Conservation (phyloP, 169 alveolate genomes). For the Plasmodium relictum region DNA sequence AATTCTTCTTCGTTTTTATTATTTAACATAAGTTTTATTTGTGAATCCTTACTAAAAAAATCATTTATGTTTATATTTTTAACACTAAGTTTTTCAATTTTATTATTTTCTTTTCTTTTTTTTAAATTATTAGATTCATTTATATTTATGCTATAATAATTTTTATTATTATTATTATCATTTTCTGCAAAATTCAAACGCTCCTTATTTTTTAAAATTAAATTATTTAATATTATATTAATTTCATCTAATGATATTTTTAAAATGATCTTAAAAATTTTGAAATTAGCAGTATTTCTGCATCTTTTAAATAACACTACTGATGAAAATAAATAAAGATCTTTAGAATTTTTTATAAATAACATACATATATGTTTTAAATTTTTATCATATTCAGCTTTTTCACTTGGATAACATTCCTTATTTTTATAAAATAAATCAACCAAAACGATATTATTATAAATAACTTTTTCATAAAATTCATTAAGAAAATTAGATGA, state of each 20-base stretch:
- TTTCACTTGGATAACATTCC: constrained; percentile 7
- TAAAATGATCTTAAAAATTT: constrained; percentile 36
- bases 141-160: not conserved
- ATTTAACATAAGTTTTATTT: constrained; percentile 7
- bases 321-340: constrained; percentile 40
- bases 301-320: constrained; percentile 17
- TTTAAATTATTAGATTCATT: not conserved
- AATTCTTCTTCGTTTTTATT: constrained; percentile 29
- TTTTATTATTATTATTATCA: not conserved
- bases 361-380: constrained; percentile 9
- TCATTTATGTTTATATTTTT: constrained; percentile 50
- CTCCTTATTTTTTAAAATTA: not conserved
- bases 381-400: constrained; percentile 3
- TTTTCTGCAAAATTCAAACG: not conserved
- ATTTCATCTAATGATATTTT: constrained; percentile 52
- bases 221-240: constrained; percentile 4
- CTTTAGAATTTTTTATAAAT: constrained; percentile 49
- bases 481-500: constrained; percentile 34
- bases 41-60: constrained; percentile 17
- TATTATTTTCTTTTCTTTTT: constrained; percentile 25
- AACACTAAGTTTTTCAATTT: constrained; percentile 25
- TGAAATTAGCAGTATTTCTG: constrained; percentile 12
- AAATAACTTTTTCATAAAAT: constrained; percentile 56
- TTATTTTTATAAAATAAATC: constrained; percentile 35
- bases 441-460: not conserved